phyloP scores from a whole-genome alignment of 768 basidiomycete species.

The Phanerochaete carnosa region DNA sequence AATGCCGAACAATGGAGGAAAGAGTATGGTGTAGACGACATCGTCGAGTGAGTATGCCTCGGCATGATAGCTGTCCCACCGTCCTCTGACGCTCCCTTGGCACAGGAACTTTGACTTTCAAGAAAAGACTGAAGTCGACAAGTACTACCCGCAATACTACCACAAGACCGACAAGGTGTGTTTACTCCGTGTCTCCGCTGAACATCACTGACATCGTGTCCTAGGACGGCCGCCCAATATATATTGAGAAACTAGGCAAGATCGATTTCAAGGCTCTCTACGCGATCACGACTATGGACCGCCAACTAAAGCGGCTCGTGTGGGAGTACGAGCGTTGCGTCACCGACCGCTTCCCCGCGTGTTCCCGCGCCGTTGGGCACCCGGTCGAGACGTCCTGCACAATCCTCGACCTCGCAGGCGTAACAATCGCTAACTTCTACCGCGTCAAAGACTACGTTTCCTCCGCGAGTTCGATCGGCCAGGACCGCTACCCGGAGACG shows the following conservation, averaged over 20 bases:
- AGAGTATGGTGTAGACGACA: slow-evolving; percentile 77
- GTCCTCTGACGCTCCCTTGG: slow-evolving; percentile 3
- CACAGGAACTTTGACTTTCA: slow-evolving; percentile 80
- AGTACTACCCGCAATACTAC: slow-evolving; percentile 94
- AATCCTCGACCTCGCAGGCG: slow-evolving; percentile 83
- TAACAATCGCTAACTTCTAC: slow-evolving; percentile 75
- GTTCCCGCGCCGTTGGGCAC: slow-evolving; percentile 68
- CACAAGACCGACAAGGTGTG: slow-evolving; percentile 92
- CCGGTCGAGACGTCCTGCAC: slow-evolving; percentile 97
- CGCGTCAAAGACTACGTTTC: slow-evolving; percentile 91
- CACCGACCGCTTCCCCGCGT: slow-evolving; percentile 75
- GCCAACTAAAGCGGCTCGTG: slow-evolving; percentile 86
- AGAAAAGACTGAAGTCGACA: slow-evolving; percentile 80
- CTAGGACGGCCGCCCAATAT: slow-evolving; percentile 92
- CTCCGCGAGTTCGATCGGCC: slow-evolving; percentile 72
- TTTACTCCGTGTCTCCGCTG: not conserved
- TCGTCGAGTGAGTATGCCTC: slow-evolving; percentile 51
- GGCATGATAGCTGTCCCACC: not conserved
- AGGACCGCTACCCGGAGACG: slow-evolving; percentile 87
- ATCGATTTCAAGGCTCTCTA: slow-evolving; percentile 87
- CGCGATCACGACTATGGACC: slow-evolving; percentile 76
- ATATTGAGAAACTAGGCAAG: slow-evolving; percentile 89
- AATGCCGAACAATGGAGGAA: slow-evolving; percentile 86
- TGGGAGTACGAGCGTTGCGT: slow-evolving; percentile 92
- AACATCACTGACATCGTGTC: not conserved